Conservation (phyloP, 805 yeast genomes). For the Starmerella stellata region DNA sequence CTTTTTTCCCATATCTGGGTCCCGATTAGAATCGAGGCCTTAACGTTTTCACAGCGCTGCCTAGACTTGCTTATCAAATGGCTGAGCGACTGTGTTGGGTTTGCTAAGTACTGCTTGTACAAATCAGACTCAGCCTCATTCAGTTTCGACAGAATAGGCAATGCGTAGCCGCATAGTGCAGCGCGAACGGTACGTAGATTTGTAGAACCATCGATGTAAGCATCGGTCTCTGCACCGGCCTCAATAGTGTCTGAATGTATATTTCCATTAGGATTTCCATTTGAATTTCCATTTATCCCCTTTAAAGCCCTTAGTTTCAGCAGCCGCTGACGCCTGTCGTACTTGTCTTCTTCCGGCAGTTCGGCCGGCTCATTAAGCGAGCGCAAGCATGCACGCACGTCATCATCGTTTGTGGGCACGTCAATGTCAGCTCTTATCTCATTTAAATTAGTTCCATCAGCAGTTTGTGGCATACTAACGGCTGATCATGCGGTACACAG, state of each 20-base stretch:
- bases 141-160: background rate
- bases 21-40: constrained; percentile 33
- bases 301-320: constrained; percentile 26
- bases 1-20: constrained; percentile 55
- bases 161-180: background rate
- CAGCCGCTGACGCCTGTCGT: constrained; percentile 44
- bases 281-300: background rate
- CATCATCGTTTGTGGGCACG: constrained; percentile 51
- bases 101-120: background rate
- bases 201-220: background rate
- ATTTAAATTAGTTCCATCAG: background rate
- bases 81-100: background rate
- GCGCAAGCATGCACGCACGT: constrained; percentile 36
- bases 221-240: background rate
- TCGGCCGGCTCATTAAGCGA: constrained; percentile 40
- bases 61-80: background rate
- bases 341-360: constrained; percentile 39
- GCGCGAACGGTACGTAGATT: background rate
- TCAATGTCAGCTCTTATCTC: background rate
- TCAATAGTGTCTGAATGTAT: background rate
- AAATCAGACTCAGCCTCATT: background rate
- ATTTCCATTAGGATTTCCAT: background rate
- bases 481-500: background rate
- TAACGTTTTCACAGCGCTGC: constrained; percentile 10
- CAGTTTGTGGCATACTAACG: background rate